Evolutionary conservation across 2,329 filamentous ascomycete species (phyloP).

Genomic region (Verticillium longisporum): DNA sequence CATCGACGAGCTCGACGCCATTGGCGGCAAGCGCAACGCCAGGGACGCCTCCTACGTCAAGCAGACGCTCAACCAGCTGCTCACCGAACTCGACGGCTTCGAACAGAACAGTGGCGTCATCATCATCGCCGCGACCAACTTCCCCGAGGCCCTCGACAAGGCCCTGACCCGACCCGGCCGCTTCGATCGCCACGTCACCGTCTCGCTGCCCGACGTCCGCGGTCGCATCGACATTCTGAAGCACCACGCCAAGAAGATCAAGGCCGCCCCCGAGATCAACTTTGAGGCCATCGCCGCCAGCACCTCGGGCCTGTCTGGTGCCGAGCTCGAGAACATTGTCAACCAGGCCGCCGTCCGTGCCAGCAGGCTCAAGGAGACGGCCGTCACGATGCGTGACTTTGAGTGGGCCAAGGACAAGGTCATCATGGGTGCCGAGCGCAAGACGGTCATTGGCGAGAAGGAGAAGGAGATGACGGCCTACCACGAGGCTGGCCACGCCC

Average conservation of each 20-base stretch:
- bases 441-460: constrained; percentile 81
- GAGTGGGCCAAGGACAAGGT: constrained; percentile 99
- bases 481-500: constrained; percentile 90
- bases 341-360: constrained; percentile 94
- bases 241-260: constrained; percentile 90
- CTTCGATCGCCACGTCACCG: constrained; percentile 88
- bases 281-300: constrained; percentile 76
- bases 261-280: constrained; percentile 73
- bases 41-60: constrained; percentile 92
- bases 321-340: constrained; percentile 92
- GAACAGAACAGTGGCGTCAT: constrained; percentile 92
- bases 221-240: constrained; percentile 89
- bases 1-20: constrained; percentile 90
- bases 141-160: constrained; percentile 89
- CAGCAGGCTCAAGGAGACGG: constrained; percentile 73
- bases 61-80: constrained; percentile 93
- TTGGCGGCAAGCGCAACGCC: constrained; percentile 89
- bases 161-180: constrained; percentile 94
- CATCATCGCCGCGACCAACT: constrained; percentile 93
- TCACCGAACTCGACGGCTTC: constrained; percentile 96
- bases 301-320: constrained; percentile 87
- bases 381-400: constrained; percentile 73
- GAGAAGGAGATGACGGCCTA: constrained; percentile 96
- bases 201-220: constrained; percentile 85
- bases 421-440: constrained; percentile 90